Base-by-base conservation (phyloP, 208 protist species). In the Leishmania turanica region DNA sequence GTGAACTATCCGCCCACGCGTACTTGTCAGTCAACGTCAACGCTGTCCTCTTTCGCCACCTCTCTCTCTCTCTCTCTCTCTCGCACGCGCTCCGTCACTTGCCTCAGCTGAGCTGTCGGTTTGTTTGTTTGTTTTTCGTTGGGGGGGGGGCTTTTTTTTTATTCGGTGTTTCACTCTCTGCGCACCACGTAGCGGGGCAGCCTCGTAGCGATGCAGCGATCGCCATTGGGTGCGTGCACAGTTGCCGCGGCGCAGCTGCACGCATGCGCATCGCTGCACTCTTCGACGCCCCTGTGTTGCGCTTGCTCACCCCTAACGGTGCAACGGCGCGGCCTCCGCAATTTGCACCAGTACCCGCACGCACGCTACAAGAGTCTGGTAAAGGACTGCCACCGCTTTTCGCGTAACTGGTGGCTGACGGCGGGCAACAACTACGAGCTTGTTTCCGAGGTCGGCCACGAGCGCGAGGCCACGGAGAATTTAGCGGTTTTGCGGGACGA, bases 381-480 rank as follows among this genome's bases (percentile, higher is more conserved):
- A 7, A 96, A 95, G 86, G 93, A 96, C 77, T 86, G 79, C 8
- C 83, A 79, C 0, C 93, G 93, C 53, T 98, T 95, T 73, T 81
- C 95, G 13, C 87, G 95, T 24, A 94, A 93, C 75, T 98, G 95
- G 95, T 96, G 85, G 81, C 83, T 98, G 58, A 90, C 83, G 4
- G 85, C 81, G 17, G 95, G 93, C 31, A 98, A 98, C 82, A 98
- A 98, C 80, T 88, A 97, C 83, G 95, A 98, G 77, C 89, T 96
- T 24, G 91, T 96, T 15, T 88, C 91, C 17, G 92, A 96, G 72
- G 78, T 86, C 37, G 95, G 91, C 37, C 95, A 98, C 82, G 95
- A 98, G 82, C 89, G 92, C 4, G 93, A 98, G 80, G 95, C 95
- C 21, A 94, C 90, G 2, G 93, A 98, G 87, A 97, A 96, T 85